Evolutionary conservation across 1,284 basidiomycete genomes (phyloP), one percentile per base, ranked within the genome.

Genomic region (Dichomitus squalens): DNA sequence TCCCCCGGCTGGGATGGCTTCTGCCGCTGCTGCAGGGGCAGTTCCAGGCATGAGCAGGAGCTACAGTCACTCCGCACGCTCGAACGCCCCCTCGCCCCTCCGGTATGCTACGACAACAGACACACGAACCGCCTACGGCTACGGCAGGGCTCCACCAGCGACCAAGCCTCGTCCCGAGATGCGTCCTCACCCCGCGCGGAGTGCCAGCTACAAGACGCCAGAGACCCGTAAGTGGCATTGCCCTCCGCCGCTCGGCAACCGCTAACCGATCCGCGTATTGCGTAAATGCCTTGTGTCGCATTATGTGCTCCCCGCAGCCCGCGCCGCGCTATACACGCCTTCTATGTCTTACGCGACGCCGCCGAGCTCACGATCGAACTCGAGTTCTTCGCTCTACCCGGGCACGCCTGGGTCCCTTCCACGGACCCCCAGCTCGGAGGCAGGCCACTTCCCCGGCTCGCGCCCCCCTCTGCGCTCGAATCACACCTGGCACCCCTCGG

Each of bases 341-440:
- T 57, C 69, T 14, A 49, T 63, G 7, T 59, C 65, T 21, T 70
- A 72, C 58, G 67, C 64, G 52, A 75, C 73, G 1, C 72, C 73
- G 53, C 70, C 59, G 8, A 69, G 73, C 39, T 81, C 80, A 51
- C 75, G 79, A n/a, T 76, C 79, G 18, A 79, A 76, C 64, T 81
- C 79, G 11, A 78, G 70, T 55, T 73, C 78, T 18, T 82, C 79
- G 9, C 63, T 81, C 23, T 74, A 69, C 54, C 75, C 75, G 40
- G 63, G 66, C 38, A 67, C 66, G n/a, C 55, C 58, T 43, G 58
- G 65, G 52, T 62, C 27, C 4, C 51, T 64, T 1, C 68, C 73
- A 1, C 66, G 66, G 58, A 63, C 67, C 4, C 66, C 73, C 8
- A 67, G 65, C 56, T 72, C 70, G 7, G 70, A 71, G 43, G 50